Evolutionary conservation across 1,284 basidiomycete genomes (phyloP), one percentile per base, ranked within the genome.

Genomic region (Irpex sp.): DNA sequence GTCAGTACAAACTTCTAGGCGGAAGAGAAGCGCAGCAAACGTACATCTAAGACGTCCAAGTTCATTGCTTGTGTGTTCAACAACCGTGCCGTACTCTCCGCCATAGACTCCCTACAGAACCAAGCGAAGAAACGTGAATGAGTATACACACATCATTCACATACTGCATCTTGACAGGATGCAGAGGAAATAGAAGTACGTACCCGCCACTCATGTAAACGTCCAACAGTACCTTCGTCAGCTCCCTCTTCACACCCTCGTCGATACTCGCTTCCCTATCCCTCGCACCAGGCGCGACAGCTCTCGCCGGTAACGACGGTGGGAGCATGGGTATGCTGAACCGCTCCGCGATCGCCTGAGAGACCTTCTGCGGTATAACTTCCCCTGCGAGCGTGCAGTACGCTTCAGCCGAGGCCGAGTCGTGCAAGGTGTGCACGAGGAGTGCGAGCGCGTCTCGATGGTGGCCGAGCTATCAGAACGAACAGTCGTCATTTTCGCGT

Each of bases 151-250:
- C 26, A 26, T 26, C 26, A 26, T 4, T 26, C 26, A 26, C 3
- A 26, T 26, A 26, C 26, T 26, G 26, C 26, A 26, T 26, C 26
- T 26, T 26, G 26, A 26, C 26, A 26, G 26, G 26, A 26, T 26
- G 26, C 26, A 26, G 26, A 26, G 26, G 26, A 26, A 26, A 26
- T 4, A 26, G 26, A 2, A 26, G 26, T 26, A 26, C 86, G 62
- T 69, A 90, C 88, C 85, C 85, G 59, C 88, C 85, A 56, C 78
- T 80, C 87, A 94, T 89, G 73, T 94, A 94, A 7, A 95, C 89
- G 72, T 91, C 86, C 63, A 96, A 73, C 36, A 96, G 74, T 47
- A 88, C 82, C 75, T 83, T 85, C 68, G 94, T 75, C 66, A 96
- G 75, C 19, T 81, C 79, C 69, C 81, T 81, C 74, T 85, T 86